phyloP scores from a whole-genome alignment of 1,139 yeast genomes.

The Lodderomyces pseudojiufengensis region DNA sequence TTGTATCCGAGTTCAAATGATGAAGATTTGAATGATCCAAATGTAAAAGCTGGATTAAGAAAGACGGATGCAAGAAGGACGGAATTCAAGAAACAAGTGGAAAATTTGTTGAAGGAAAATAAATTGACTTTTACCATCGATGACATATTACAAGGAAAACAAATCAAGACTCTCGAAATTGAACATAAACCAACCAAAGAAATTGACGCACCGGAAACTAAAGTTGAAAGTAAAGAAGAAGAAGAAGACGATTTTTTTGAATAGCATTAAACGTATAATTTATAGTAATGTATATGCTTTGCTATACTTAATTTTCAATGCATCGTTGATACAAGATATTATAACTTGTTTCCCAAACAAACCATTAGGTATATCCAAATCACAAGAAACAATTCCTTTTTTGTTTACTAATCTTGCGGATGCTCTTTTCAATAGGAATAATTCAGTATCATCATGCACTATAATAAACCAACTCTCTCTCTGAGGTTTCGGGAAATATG shows the following conservation, averaged over 20 bases:
- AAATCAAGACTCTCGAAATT: slow-evolving; percentile 12
- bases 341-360: slow-evolving; percentile 42
- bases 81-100: slow-evolving; percentile 50
- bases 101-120: slow-evolving; percentile 45
- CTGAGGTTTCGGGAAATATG: slow-evolving; percentile 85
- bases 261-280: slow-evolving; percentile 12
- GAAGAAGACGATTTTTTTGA: slow-evolving; percentile 47
- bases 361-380: slow-evolving; percentile 48
- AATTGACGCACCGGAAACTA: slow-evolving; percentile 40
- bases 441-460: slow-evolving; percentile 49
- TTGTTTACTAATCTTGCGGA: slow-evolving; percentile 51
- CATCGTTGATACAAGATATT: slow-evolving; percentile 61
- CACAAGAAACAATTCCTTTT: slow-evolving; percentile 40
- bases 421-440: slow-evolving; percentile 62
- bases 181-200: slow-evolving; percentile 22
- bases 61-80: slow-evolving; percentile 49
- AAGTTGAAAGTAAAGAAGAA: slow-evolving; percentile 12
- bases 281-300: slow-evolving; percentile 7
- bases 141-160: slow-evolving; percentile 46
- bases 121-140: slow-evolving; percentile 56
- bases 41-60: slow-evolving; percentile 44
- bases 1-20: slow-evolving; percentile 52
- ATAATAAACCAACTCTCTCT: slow-evolving; percentile 92
- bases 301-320: slow-evolving; percentile 49
- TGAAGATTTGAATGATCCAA: slow-evolving; percentile 25